A percentile compares a stretch with the other conserved stretches of the same genome.
These are phyloP conservation scores for Penicillium crustosum DNA, from an alignment of 2,329 filamentous ascomycete genomes.

Conservation along the genomic window DNA sequence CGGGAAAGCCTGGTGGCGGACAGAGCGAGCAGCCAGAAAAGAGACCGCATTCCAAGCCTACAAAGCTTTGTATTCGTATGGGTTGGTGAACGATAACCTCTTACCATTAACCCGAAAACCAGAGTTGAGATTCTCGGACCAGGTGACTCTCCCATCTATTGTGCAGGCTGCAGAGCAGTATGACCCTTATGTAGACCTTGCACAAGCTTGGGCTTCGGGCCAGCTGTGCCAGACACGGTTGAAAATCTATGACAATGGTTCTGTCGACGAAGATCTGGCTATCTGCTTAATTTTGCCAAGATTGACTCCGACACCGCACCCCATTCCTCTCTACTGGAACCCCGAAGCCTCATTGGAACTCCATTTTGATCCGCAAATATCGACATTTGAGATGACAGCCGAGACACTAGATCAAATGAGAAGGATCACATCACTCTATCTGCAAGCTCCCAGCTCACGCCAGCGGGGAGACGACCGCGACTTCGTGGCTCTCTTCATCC, in stretches of 20 bases:
- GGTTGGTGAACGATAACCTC: conserved; percentile 74
- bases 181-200: conserved; percentile 34
- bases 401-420: conserved; percentile 33
- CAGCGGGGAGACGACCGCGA: conserved; percentile 15
- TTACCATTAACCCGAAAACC: conserved; percentile 56
- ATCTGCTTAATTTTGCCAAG: conserved; percentile 27
- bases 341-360: conserved; percentile 22
- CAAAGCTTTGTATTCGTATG: conserved; percentile 64
- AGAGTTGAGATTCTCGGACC: conserved; percentile 18
- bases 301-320: conserved; percentile 16
- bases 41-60: conserved; percentile 86
- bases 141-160: conserved; percentile 21
- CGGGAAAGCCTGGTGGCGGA: conserved; percentile 62
- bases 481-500: conserved; percentile 31
- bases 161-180: conserved; percentile 29
- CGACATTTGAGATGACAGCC: conserved; percentile 5
- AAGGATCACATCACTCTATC: conserved; percentile 32
- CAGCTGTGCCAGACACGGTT: conserved; percentile 27
- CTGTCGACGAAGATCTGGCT: conserved; percentile 13
- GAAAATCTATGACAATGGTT: conserved; percentile 17
- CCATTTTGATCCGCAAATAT: conserved; percentile 17
- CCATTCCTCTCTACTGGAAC: conserved; percentile 34
- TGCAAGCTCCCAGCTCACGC: conserved; percentile 25
- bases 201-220: conserved; percentile 27
- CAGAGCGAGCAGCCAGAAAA: conserved; percentile 69